Evolutionary conservation across 352 stramenopile species (phyloP), one percentile per base, ranked within the genome.

Genomic region (Phytophthora syringae): DNA sequence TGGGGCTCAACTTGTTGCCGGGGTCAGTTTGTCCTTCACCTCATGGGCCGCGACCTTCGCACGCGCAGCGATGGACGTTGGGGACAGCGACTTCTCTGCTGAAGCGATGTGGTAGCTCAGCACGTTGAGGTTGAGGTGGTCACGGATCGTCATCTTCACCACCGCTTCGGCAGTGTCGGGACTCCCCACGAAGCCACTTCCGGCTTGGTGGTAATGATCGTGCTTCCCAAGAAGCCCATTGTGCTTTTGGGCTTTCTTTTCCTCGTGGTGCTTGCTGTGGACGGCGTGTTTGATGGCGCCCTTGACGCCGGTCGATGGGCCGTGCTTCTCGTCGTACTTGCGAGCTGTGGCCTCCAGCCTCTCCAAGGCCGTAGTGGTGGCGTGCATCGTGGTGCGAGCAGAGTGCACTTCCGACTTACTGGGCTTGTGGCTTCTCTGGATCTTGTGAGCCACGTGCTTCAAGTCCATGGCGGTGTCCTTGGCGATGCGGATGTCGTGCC

Each of bases 71-170:
- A 69, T 47, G 16, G 58, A 56, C 1, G 36, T 42, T 11, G 52
- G 34, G 13, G 50, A 48, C 47, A 69, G 42, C 1, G 52, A 20
- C 11, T 64, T 67, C 30, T 73, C 64, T 10, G 59, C 59, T 6
- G 59, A 21, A 20, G 39, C 51, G 28, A 68, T 64, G 47, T 73
- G 64, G 51, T 53, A 60, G 52, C n/a, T 73, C 45, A 73, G 39
- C 10, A 52, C 64, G 22, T 64, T 65, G 28, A 64, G 34, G n/a
- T 64, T 69, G 25, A 69, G 60, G 25, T 64, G 60, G 25, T 69
- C 40, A 20, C 32, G 47, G 13, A 69, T 12, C 0, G 64, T 73
- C 28, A 25, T 43, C 40, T 64, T 69, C 13, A 69, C 64, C 24
- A 73, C 12, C 24, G 42, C 43, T 44, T 73, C 64, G 9, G 60